Conservation (phyloP, 306 rosid genomes). For the Albizia julibrissin region DNA sequence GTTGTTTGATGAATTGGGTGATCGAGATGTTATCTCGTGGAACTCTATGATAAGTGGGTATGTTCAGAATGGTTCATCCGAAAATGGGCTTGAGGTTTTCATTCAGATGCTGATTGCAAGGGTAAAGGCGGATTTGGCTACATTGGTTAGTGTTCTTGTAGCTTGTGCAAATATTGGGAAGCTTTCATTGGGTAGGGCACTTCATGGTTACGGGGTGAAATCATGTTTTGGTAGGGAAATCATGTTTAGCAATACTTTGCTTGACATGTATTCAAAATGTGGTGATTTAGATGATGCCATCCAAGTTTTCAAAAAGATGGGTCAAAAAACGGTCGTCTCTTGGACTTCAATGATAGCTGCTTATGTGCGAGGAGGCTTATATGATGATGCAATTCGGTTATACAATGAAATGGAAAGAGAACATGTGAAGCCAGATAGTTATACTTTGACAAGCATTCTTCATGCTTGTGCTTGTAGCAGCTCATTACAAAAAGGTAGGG, state of each 20-base stretch:
- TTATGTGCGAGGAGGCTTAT: slow-evolving; percentile 61
- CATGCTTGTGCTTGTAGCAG: slow-evolving; percentile 62
- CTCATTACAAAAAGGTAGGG: slow-evolving; percentile 53
- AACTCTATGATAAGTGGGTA: slow-evolving; percentile 82
- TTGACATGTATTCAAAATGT: slow-evolving; percentile 84
- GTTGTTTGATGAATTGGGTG: slow-evolving; percentile 71
- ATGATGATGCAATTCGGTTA: slow-evolving; percentile 51
- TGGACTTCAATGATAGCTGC: slow-evolving; percentile 82
- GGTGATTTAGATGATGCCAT: slow-evolving; percentile 50
- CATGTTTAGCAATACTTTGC: slow-evolving; percentile 59
- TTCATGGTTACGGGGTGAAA: slow-evolving; percentile 62
- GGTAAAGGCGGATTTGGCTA: slow-evolving; percentile 60
- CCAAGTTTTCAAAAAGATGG: slow-evolving; percentile 61
- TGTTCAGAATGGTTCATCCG: slow-evolving; percentile 50
- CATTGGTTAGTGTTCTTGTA: slow-evolving; percentile 61
- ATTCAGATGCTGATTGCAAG: slow-evolving; percentile 48
- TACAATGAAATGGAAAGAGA: slow-evolving; percentile 59
- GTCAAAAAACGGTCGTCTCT: slow-evolving; percentile 62
- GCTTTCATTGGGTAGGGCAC: slow-evolving; percentile 54
- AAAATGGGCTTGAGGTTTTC: slow-evolving; percentile 51
- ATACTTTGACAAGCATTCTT: slow-evolving; percentile 56
- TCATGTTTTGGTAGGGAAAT: slow-evolving; percentile 42
- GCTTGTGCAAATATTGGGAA: slow-evolving; percentile 62
- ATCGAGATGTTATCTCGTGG: slow-evolving; percentile 74
- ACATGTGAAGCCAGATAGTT: slow-evolving; percentile 54